Evolutionary conservation across 768 basidiomycete species (phyloP), one percentile per base, ranked within the genome.

Genomic region (Lepiota brunneoincarnata): DNA sequence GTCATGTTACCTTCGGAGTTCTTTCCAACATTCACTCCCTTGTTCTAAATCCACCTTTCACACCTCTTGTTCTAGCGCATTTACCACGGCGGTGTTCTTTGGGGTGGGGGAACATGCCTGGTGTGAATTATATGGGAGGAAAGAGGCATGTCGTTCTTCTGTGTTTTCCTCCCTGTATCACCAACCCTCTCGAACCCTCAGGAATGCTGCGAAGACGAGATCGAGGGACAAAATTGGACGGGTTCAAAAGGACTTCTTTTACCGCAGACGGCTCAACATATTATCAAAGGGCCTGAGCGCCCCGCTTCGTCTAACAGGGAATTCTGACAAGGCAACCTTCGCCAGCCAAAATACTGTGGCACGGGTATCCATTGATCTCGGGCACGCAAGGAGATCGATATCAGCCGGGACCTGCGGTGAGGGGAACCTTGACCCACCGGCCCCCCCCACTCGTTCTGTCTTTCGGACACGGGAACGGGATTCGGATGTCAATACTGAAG

Each of bases 81-180:
- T 31, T 34, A 18, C 11, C 34, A 20, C 18, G 17, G 17, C 24
- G 17, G 28, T 15, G 18, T 54, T 45, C 18, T n/a, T 26, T 45
- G 28, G 21, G 37, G 21, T 9, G 31, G 7, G 31, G 18, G 14
- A 59, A 5, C 48, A 86, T 87, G 85, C 69, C 70, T 18, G 86
- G 87, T 5, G 87, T 85, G 26, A 89, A 89, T 60, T 89, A 88
- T 57, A 88, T 86, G 85, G 87, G 87, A 20, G 87, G 87, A 11
- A 85, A 80, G 70, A 75, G 83, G 86, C 84, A 44, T 34, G 67
- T 17, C 23, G 7, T 14, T 18, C 36, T 21, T 28, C 2, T 24
- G 38, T 6, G 38, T 36, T 15, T 49, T 48, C 6, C 24, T 36
- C 39, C 6, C 3, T n/a, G n/a, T n/a, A 43, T 21, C 35, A 6